A percentile compares a stretch with the other conserved stretches of the same genome.
Conservation (phyloP, 2,329 filamentous ascomycete genomes). For the Ceratocystis harringtonii region DNA sequence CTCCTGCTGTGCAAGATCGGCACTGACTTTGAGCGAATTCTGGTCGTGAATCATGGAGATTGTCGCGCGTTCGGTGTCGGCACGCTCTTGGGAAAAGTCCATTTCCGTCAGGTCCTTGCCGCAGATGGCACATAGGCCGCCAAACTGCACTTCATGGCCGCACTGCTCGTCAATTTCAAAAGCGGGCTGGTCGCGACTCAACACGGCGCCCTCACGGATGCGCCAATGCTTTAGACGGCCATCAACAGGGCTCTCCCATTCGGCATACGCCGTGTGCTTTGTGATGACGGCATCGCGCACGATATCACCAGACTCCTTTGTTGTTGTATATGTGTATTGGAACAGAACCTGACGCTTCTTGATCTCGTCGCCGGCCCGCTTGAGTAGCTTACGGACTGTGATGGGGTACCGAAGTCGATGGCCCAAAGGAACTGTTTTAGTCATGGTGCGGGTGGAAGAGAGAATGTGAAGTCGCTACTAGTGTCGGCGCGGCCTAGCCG, state of each 20-base stretch:
- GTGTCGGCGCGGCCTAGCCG: too few relatives aligned
- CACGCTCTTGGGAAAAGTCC: constrained; percentile 65
- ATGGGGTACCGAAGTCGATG: constrained; percentile 76
- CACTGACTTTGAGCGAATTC: constrained; percentile 70
- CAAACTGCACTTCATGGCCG: constrained; percentile 78
- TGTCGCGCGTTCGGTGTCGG: constrained; percentile 70
- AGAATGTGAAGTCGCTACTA: too few relatives aligned
- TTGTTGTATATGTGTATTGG: constrained; percentile 74
- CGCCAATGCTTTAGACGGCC: constrained; percentile 66
- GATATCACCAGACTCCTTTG: constrained; percentile 57
- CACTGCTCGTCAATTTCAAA: constrained; percentile 83
- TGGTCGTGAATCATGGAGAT: constrained; percentile 95
- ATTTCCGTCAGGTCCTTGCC: constrained; percentile 92
- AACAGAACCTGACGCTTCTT: constrained; percentile 64
- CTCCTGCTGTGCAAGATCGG: constrained; percentile 60
- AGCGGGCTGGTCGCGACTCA: constrained; percentile 42
- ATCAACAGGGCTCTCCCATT: constrained; percentile 72
- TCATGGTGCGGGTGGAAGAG: constrained; percentile 23
- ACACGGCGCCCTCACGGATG: constrained; percentile 50
- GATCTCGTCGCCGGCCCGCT: constrained; percentile 58
- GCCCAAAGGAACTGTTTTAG: constrained; percentile 37
- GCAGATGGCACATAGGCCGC: constrained; percentile 79
- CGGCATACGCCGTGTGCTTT: constrained; percentile 54
- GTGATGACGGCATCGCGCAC: constrained; percentile 44
- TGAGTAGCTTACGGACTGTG: constrained; percentile 73